Conservation (phyloP, 2,329 filamentous ascomycete species). For the Cladophialophora psammophila region DNA sequence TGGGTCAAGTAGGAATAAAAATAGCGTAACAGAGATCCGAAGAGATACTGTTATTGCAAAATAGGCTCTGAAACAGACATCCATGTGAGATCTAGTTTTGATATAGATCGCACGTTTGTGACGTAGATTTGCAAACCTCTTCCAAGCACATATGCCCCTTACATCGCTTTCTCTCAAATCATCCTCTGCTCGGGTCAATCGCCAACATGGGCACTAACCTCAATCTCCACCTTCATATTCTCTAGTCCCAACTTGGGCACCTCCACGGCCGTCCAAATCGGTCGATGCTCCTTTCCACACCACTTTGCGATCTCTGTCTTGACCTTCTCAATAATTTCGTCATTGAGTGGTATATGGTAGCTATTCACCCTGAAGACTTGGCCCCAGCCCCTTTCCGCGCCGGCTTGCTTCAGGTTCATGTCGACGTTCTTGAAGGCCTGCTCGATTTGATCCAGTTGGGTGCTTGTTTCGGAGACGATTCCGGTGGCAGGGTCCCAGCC, state of each 20-base stretch:
- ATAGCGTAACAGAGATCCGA: too few species aligned
- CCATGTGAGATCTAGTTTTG: too few species aligned
- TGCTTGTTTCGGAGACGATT: not conserved
- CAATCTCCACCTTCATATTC: constrained; percentile 66
- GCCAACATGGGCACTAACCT: constrained; percentile 59
- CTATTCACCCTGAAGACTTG: constrained; percentile 61
- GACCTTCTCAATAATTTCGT: constrained; percentile 53
- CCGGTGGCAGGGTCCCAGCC: constrained; percentile 14
- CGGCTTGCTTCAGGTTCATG: constrained; percentile 57
- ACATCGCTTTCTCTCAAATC: too few species aligned
- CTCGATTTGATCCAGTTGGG: constrained; percentile 52
- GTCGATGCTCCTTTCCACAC: constrained; percentile 59
- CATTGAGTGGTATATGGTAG: constrained; percentile 55
- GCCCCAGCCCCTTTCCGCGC: constrained; percentile 61
- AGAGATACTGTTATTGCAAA: too few species aligned
- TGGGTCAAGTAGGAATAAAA: too few species aligned
- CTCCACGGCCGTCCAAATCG: constrained; percentile 63
- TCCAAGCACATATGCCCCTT: too few species aligned
- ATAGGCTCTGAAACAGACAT: too few species aligned
- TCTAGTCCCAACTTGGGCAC: constrained; percentile 57
- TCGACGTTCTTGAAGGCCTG: constrained; percentile 67
- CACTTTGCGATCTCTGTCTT: constrained; percentile 56
- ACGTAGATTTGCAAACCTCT: too few species aligned
- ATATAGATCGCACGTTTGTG: too few species aligned
- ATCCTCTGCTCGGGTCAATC: not conserved